phyloP scores from a whole-genome alignment of 306 rosid genomes.

The Cicer judaicum region DNA sequence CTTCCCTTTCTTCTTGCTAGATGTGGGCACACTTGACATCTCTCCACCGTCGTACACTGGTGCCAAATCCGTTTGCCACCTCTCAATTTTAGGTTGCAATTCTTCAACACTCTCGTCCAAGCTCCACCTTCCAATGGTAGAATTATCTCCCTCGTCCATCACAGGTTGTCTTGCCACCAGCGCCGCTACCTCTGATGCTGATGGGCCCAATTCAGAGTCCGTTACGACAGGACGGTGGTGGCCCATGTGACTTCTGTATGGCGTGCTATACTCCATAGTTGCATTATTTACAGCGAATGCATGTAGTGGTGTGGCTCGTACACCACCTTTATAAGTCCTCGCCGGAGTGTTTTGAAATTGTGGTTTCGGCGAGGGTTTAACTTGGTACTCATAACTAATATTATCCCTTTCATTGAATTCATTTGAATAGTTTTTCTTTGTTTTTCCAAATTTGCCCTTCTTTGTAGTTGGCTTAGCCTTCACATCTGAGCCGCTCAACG shows the following conservation, averaged over 20 bases:
- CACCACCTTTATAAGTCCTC: constrained; percentile 31
- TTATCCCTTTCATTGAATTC: background rate
- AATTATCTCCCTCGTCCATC: constrained; percentile 60
- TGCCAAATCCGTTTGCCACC: constrained; percentile 81
- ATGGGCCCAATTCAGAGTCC: constrained; percentile 87
- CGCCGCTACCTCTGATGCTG: constrained; percentile 92
- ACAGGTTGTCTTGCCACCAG: constrained; percentile 54
- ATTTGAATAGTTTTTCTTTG: background rate
- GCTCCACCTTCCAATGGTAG: constrained; percentile 67
- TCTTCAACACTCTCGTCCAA: constrained; percentile 74
- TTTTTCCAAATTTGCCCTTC: constrained; percentile 20
- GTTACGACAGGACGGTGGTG: constrained; percentile 50
- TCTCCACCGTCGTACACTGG: constrained; percentile 71
- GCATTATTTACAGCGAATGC: constrained; percentile 23
- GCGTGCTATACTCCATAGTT: constrained; percentile 58
- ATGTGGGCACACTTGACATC: constrained; percentile 34
- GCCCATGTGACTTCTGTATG: constrained; percentile 53
- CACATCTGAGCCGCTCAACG: constrained; percentile 46
- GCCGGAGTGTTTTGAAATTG: constrained; percentile 28
- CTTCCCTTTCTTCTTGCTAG: constrained; percentile 38
- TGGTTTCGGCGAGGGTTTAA: constrained; percentile 38
- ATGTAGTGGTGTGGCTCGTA: constrained; percentile 47
- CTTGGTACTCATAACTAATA: constrained; percentile 39
- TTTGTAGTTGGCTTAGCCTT: constrained; percentile 7
- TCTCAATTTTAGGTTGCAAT: constrained; percentile 71